These are phyloP conservation scores for Penicillium steckii DNA, from an alignment of 495 filamentous ascomycete species.

Conservation along the genomic window DNA sequence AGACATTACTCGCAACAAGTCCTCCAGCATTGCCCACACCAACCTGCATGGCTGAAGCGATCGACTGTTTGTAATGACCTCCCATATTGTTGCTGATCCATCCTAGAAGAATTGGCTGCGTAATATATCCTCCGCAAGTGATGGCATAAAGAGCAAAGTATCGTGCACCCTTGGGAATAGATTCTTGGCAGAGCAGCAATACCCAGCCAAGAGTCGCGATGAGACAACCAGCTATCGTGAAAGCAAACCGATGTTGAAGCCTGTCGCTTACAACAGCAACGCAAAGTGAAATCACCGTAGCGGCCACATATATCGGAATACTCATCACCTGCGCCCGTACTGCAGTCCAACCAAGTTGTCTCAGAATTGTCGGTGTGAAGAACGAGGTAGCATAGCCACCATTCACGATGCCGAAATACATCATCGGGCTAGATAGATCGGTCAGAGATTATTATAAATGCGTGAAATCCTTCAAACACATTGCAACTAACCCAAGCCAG, in stretches of 20 bases:
- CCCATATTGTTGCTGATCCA: slow-evolving; percentile 57
- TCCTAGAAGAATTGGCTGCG: slow-evolving; percentile 44
- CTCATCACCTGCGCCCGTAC: slow-evolving; percentile 52
- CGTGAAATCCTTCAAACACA: neutral
- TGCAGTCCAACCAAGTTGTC: slow-evolving; percentile 54
- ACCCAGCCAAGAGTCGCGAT: slow-evolving; percentile 49
- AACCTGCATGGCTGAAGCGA: slow-evolving; percentile 51
- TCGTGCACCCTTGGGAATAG: slow-evolving; percentile 35
- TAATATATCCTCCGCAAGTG: slow-evolving; percentile 45
- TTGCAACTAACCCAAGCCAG: slow-evolving; percentile 40
- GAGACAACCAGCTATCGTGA: slow-evolving; percentile 45
- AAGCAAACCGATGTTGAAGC: slow-evolving; percentile 48
- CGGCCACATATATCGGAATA: slow-evolving; percentile 56
- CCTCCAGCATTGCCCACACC: slow-evolving; percentile 54
- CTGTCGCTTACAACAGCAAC: slow-evolving; percentile 48
- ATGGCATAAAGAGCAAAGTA: slow-evolving; percentile 53
- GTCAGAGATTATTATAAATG: slow-evolving; percentile 4
- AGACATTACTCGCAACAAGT: slow-evolving; percentile 55
- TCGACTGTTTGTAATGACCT: slow-evolving; percentile 58
- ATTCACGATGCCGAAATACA: slow-evolving; percentile 51
- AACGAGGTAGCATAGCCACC: slow-evolving; percentile 51
- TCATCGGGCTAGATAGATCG: slow-evolving; percentile 29
- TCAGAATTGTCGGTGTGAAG: slow-evolving; percentile 57
- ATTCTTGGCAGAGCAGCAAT: slow-evolving; percentile 45
- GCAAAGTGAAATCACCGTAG: slow-evolving; percentile 43